Conservation (phyloP, 179 eudicot genomes). For the Gypsophila paniculata region DNA sequence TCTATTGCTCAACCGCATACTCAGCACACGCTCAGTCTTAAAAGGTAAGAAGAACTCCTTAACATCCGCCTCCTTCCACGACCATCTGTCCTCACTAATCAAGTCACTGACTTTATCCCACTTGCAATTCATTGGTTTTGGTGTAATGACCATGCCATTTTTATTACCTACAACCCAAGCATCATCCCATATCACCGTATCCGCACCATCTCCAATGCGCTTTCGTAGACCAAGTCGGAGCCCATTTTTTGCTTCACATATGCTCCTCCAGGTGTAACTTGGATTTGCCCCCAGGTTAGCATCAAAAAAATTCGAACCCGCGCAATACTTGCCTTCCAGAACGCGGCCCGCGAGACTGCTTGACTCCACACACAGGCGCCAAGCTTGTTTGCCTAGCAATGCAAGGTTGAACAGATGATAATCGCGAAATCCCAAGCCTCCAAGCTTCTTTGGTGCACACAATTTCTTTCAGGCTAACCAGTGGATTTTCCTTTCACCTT, state of each 20-base stretch:
- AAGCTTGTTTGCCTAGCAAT: neutral
- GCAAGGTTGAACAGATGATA: neutral
- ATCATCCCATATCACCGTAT: neutral
- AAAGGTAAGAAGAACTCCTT: too few relatives aligned
- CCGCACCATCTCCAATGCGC: neutral
- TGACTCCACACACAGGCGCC: neutral
- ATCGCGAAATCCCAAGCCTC: neutral
- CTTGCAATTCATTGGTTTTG: too few relatives aligned
- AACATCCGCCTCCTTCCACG: too few relatives aligned
- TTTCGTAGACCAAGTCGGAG: neutral
- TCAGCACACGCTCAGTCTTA: too few relatives aligned
- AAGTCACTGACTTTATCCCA: neutral
- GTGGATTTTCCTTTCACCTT: neutral
- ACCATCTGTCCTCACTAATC: neutral
- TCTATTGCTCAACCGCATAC: too few relatives aligned
- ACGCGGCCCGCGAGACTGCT: too few relatives aligned
- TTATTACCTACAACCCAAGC: neutral
- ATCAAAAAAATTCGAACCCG: neutral
- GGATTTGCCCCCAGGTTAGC: neutral
- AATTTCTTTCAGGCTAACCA: neutral
- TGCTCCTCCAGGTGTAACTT: slow-evolving; percentile 1
- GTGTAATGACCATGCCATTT: neutral
- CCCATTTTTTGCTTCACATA: neutral
- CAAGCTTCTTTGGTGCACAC: neutral
- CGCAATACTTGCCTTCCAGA: neutral